phyloP scores from a whole-genome alignment of 345 rosid species.

The Angophora floribunda region DNA sequence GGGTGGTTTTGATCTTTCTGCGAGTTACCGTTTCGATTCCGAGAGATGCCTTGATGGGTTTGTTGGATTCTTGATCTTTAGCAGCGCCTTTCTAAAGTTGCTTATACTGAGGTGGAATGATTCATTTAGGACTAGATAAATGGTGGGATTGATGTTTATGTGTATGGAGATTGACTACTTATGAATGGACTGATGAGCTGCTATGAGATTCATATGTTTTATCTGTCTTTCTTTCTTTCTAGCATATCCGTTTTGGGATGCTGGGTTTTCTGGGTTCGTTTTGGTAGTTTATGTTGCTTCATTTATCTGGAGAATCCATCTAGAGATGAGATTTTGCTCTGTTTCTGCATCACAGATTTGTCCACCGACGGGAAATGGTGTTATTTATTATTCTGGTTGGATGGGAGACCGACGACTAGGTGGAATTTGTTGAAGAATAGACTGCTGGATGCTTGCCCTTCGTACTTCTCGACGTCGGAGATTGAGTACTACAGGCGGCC shows the following conservation, averaged over 20 bases:
- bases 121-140: not conserved
- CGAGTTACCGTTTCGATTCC: not conserved
- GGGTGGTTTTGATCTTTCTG: not conserved
- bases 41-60: not conserved
- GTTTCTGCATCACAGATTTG: conserved; percentile 22
- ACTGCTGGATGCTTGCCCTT: conserved; percentile 63
- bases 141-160: not conserved
- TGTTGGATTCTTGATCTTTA: not conserved
- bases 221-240: not conserved
- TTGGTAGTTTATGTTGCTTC: not conserved
- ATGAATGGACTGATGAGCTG: not conserved
- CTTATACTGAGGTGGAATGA: not conserved
- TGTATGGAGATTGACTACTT: not conserved
- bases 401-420: conserved; percentile 35
- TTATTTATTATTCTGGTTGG: conserved; percentile 60
- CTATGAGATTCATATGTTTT: not conserved
- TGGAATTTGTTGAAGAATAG: conserved; percentile 56
- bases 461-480: conserved; percentile 43
- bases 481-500: conserved; percentile 28
- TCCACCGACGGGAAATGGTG: conserved; percentile 74
- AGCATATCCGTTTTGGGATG: not conserved
- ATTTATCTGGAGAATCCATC: not conserved
- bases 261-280: not conserved
- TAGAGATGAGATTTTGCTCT: not conserved
- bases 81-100: not conserved